Evolutionary conservation across 192 early-diverging fungal genomes (phyloP).

Genomic region (Entomortierella chlamydospora): DNA sequence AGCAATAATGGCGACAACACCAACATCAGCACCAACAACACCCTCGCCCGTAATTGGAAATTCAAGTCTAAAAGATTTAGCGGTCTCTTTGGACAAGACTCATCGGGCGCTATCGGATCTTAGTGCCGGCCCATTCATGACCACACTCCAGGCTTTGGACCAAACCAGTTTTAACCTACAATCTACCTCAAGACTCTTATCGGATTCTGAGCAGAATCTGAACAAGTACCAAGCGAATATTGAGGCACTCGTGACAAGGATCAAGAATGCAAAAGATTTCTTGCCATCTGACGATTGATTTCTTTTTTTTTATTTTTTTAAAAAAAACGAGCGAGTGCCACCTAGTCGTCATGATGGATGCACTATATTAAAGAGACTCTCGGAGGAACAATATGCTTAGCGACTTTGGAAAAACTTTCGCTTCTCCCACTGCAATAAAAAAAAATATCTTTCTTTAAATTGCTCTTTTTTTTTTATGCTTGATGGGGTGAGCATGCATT

Average conservation of each 20-base stretch:
- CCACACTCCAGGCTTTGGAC: constrained; percentile 9
- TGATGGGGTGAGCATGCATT: too few relatives aligned
- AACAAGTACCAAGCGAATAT: constrained; percentile 1
- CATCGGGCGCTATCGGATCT: constrained; percentile 13
- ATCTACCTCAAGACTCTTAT: constrained; percentile 4
- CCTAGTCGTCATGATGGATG: too few relatives aligned
- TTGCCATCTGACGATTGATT: background rate
- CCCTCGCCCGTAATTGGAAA: background rate
- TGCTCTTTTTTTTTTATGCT: too few relatives aligned
- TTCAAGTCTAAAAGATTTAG: background rate
- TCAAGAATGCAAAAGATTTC: constrained; percentile 28
- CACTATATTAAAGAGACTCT: too few relatives aligned
- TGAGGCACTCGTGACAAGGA: constrained; percentile 6
- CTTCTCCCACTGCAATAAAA: too few relatives aligned
- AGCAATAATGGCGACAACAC: constrained; percentile 5
- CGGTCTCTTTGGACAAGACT: constrained; percentile 9
- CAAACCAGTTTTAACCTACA: constrained; percentile 12
- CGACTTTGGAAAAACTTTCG: too few relatives aligned
- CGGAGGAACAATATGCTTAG: too few relatives aligned
- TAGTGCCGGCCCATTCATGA: constrained; percentile 5
- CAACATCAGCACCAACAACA: background rate
- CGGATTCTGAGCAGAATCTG: constrained; percentile 14
- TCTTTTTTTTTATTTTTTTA: too few relatives aligned
- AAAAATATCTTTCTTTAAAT: too few relatives aligned
- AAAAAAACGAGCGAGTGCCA: too few relatives aligned